Evolutionary conservation across 2,329 filamentous ascomycete species (phyloP), one percentile per base, ranked within the genome.

Genomic region (Stachybotrys chartarum): DNA sequence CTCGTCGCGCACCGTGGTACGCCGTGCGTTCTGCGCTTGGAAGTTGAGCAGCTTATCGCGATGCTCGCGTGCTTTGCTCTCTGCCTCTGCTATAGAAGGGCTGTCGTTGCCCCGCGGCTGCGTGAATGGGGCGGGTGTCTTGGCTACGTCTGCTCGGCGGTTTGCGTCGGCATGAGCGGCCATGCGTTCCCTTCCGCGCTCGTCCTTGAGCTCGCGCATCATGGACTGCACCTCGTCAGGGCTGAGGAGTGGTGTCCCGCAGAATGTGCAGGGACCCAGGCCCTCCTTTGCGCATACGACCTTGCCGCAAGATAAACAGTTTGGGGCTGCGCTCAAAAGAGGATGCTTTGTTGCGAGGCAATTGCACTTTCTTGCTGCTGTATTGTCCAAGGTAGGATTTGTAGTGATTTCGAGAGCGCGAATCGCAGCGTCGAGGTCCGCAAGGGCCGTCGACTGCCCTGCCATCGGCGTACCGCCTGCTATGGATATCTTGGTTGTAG

Each of bases 201-300:
- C 93, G 53, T 90, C 88, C 45, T 86, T 85, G 12, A 99, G 78
- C 63, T 93, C 86, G 30, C 82, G 81, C 51, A 97, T 88, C 83
- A 99, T 96, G 39, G 82, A 84, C 64, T 95, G 87, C 10, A 96
- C 83, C 54, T 97, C 91, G 4, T 81, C 74, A 0, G 82, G 69
- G 32, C 80, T 86, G 7, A 99, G 75, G 0, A 99, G 76, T 0
- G 90, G 84, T 0, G 81, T 78, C 0, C 85, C 85, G 73, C 94
- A 99, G 66, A 90, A 97, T 0, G 93, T 97, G 70, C 94, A 99
- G 0, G 93, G 93, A 0, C 93, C 93, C 1, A 97, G 78, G 0
- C 94, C 94, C 71, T 99, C 92, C 65, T 94, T 92, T 30, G 96
- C 84, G 69, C 94, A 99, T 54, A 97, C 87, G 12, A 99, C 91